Evolutionary conservation across 148 eudicot species (phyloP).

Genomic region (Linanthus parryae): DNA sequence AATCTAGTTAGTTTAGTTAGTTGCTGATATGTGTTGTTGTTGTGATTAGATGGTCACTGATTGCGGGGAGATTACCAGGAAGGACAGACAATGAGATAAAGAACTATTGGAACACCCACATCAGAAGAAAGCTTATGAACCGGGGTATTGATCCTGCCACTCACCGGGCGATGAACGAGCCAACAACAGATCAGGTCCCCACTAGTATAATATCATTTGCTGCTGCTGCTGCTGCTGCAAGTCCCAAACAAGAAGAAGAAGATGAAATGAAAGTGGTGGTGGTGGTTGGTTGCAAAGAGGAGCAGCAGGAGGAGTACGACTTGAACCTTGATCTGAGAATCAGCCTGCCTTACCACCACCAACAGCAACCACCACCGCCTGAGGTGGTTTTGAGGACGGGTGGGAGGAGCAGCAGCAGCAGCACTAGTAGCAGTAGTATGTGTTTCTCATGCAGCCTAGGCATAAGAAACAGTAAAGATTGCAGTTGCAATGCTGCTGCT

Average conservation of each 20-base stretch:
- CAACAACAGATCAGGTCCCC: background rate
- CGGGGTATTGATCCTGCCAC: slow-evolving; percentile 89
- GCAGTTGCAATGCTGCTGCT: slow-evolving; percentile 59
- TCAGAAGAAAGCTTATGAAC: slow-evolving; percentile 75
- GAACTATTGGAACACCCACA: slow-evolving; percentile 98
- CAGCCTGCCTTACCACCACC: slow-evolving; percentile 59
- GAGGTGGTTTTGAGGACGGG: slow-evolving; percentile 27
- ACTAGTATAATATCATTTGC: slow-evolving; percentile 50
- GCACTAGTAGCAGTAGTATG: slow-evolving; percentile 22
- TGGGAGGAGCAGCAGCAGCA: background rate
- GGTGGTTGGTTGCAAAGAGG: slow-evolving; percentile 1
- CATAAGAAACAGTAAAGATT: slow-evolving; percentile 41
- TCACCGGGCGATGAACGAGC: slow-evolving; percentile 55
- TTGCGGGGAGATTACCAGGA: slow-evolving; percentile 92
- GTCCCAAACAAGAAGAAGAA: slow-evolving; percentile 6
- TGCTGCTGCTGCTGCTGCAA: background rate
- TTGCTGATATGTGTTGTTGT: background rate
- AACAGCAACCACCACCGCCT: slow-evolving; percentile 4
- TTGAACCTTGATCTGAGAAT: slow-evolving; percentile 82
- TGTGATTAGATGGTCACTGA: slow-evolving; percentile 72
- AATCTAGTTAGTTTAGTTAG: background rate
- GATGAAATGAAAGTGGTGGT: background rate
- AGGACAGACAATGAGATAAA: slow-evolving; percentile 93
- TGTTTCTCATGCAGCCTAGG: slow-evolving; percentile 74
- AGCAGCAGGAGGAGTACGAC: slow-evolving; percentile 35